Evolutionary conservation across 2,329 filamentous ascomycete species (phyloP), one percentile per base, ranked within the genome.

Genomic region (Sclerotinia subarctica): DNA sequence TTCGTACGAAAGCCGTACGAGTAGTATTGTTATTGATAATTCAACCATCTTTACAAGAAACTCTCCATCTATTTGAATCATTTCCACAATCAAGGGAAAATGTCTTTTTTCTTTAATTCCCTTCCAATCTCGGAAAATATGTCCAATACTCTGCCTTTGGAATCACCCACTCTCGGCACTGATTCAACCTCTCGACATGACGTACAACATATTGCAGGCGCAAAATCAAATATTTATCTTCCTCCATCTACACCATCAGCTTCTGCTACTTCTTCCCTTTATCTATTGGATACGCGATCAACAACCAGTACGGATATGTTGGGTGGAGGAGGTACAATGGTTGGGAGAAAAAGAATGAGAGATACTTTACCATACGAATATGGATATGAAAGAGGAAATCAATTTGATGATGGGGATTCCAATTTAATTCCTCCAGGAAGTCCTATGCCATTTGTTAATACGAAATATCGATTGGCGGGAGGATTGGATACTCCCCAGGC

Each of bases 401-500:
- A 62, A 62, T 49, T 49, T 11, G 68, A 72, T 35, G 69, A 74
- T 66, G 65, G 67, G 59, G 64, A 64, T 35, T 19, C 58, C 1
- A 49, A 62, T 35, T 44, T 58, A 21, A 47, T 63, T 38, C 60
- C 66, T 8, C 72, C 74, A 29, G 72, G 69, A 54, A 73, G 74
- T 66, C 82, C 82, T 21, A 76, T 78, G 38, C 80, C 80, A 3
- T 79, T 84, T 62, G 82, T 84, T 19, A 83, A 85, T 74, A 82
- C 84, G 59, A 79, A 78, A 70, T 85, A 86, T 75, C 76, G 77
- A 26, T 76, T 85, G 5, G 82, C 82, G 47, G 82, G 81, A 51
- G 83, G 83, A 1, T 77, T 83, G 74, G 83, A 85, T 68, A 81
- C 79, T 13, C 81, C 82, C 57, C 57, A 79, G 26, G 66, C 69